These are phyloP conservation scores for Cladophialophora immunda DNA, from an alignment of 2,329 filamentous ascomycete genomes.

Conservation along the genomic window DNA sequence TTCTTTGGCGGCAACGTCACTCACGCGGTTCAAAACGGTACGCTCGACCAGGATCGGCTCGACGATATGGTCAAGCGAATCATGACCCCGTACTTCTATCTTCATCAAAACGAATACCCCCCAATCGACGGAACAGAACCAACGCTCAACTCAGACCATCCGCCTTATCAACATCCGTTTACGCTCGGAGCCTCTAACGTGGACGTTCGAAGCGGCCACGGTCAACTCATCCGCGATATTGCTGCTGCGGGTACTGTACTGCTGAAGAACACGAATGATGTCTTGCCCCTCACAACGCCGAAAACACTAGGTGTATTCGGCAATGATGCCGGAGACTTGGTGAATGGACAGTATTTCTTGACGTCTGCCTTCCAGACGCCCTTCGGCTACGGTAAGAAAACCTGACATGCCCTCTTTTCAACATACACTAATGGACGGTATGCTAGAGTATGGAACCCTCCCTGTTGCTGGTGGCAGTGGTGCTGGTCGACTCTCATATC, in stretches of 20 bases:
- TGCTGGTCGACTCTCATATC: conserved; percentile 43
- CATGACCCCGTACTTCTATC: conserved; percentile 56
- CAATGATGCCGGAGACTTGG: conserved; percentile 51
- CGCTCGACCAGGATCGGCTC: conserved; percentile 50
- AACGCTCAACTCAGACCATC: conserved; percentile 25
- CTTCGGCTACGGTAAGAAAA: conserved; percentile 46
- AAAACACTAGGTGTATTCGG: conserved; percentile 60
- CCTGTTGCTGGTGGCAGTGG: conserved; percentile 45
- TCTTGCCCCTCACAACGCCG: conserved; percentile 60
- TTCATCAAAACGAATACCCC: conserved; percentile 51
- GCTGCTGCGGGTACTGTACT: conserved; percentile 66
- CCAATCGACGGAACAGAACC: conserved; percentile 36
- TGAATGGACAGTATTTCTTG: conserved; percentile 31
- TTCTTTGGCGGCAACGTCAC: conserved; percentile 51
- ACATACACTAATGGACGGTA: neutral
- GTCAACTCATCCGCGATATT: conserved; percentile 55
- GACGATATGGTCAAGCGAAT: conserved; percentile 59
- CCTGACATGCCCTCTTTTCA: conserved; percentile 69
- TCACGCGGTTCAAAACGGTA: conserved; percentile 50
- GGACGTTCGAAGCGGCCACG: conserved; percentile 60
- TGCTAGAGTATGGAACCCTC: conserved; percentile 36
- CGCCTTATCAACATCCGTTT: conserved; percentile 28
- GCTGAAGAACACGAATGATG: conserved; percentile 60
- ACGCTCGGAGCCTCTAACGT: conserved; percentile 26
- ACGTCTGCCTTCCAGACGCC: conserved; percentile 23